Conservation (phyloP, 768 basidiomycete genomes). For the Mycena pura region DNA sequence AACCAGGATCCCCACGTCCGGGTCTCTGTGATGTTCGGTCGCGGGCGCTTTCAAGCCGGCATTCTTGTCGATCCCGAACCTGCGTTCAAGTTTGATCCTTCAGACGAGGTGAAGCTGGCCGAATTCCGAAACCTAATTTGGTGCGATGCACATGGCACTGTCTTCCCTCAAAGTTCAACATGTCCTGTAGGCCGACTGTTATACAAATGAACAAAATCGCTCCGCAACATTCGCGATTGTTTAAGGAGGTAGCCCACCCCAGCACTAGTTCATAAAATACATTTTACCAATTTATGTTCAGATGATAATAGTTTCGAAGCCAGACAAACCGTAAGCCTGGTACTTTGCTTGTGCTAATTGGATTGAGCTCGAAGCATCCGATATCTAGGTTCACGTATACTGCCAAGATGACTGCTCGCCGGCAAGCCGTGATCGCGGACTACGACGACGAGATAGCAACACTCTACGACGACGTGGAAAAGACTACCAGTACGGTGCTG, state of each 20-base stretch:
- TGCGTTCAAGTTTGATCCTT: slow-evolving; percentile 29
- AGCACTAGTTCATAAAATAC: neutral
- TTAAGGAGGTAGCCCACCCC: slow-evolving; percentile 42
- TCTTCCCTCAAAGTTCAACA: neutral
- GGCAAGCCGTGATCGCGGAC: slow-evolving; percentile 41
- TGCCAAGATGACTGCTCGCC: slow-evolving; percentile 40
- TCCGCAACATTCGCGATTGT: slow-evolving; percentile 48
- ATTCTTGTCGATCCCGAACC: slow-evolving; percentile 40
- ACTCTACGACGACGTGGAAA: slow-evolving; percentile 40
- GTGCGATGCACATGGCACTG: slow-evolving; percentile 20
- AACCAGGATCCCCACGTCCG: slow-evolving; percentile 34
- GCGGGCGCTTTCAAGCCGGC: slow-evolving; percentile 40
- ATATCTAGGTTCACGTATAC: slow-evolving; percentile 40
- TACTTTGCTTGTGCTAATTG: neutral
- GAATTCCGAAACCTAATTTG: slow-evolving; percentile 33
- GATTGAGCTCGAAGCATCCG: neutral
- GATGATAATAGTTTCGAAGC: slow-evolving; percentile 47
- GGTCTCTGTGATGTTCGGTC: slow-evolving; percentile 43
- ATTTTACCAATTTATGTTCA: slow-evolving; percentile 13
- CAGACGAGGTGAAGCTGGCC: slow-evolving; percentile 22
- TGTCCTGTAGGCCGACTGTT: slow-evolving; percentile 42
- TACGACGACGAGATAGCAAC: slow-evolving; percentile 47
- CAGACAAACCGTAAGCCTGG: slow-evolving; percentile 39
- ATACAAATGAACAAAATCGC: slow-evolving; percentile 43
- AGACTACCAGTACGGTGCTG: slow-evolving; percentile 33